Evolutionary conservation across 2,329 filamentous ascomycete genomes (phyloP), one percentile per base, ranked within the genome.

Genomic region (Chrysosporium queenslandicum): DNA sequence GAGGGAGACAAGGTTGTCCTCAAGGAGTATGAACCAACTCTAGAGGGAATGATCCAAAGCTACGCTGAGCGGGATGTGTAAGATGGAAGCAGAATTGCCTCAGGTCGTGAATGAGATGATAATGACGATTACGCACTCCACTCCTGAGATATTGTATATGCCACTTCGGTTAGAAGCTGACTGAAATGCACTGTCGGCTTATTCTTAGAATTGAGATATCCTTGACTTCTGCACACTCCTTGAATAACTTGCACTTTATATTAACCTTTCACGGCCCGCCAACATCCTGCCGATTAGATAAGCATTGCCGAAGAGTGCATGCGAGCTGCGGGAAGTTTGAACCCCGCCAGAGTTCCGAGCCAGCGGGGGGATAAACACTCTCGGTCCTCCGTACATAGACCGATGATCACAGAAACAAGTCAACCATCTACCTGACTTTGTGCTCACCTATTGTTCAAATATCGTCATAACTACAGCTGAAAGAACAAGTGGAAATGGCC

Each of bases 1-100:
- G 71, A 77, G 11, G 80, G 77, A 0, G 87, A 85, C 53, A 79
- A 82, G 66, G 86, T 94, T 27, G 77, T 75, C 12, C 70, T 95
- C 68, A 86, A 83, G 72, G 88, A 96, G 71, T 96, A 96, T 69
- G 87, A 94, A 60, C 78, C 89, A 0, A 86, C 81, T 4, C 73
- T 83, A 5, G 79, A 86, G 67, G 90, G 90, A 4, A 82, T 97
- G 74, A 83, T 94, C 56, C 77, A 87, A 74, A 92, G 87, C 68
- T 94, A 80, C 76, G 84, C 76, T 2, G 86, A 89, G 61, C 68
- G 73, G 36, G 63, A 70, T 37, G 67, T 74, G 18, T 74, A 63
- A 58, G 23, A 18, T 37, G 27, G 27, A 9, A 29, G n/a, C n/a
- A n/a, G n/a, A n/a, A n/a, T n/a, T n/a, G n/a, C n/a, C 32, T 34